A percentile compares a stretch with the other conserved stretches of the same genome.
phyloP scores from a whole-genome alignment of 805 yeast genomes.

The Tetrapisispora arboricola region DNA sequence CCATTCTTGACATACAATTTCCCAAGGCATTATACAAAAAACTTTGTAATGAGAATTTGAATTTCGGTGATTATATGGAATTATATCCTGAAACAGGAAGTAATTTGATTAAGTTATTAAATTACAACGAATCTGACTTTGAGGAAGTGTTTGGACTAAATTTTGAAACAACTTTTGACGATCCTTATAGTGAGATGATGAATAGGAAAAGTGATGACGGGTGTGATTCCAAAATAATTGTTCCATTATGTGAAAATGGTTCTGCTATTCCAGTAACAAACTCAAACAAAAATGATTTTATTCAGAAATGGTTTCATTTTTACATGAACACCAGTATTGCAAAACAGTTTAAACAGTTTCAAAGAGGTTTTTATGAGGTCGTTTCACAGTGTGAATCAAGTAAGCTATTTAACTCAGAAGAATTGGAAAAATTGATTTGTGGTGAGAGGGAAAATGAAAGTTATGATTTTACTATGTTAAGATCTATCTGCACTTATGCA shows the following conservation, averaged over 20 bases:
- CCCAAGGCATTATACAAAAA: constrained; percentile 73
- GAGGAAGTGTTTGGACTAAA: constrained; percentile 40
- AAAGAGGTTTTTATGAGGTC: constrained; percentile 62
- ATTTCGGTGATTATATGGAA: constrained; percentile 54
- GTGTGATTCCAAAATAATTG: constrained; percentile 22
- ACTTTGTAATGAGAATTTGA: constrained; percentile 44
- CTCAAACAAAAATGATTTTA: constrained; percentile 50
- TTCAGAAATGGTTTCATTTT: constrained; percentile 51
- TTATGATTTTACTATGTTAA: constrained; percentile 53
- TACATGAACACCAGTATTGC: constrained; percentile 47
- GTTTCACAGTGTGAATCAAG: constrained; percentile 67
- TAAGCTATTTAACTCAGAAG: constrained; percentile 71
- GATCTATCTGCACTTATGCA: constrained; percentile 61
- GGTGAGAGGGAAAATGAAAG: constrained; percentile 52
- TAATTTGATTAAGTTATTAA: constrained; percentile 39
- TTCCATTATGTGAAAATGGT: constrained; percentile 54
- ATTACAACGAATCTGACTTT: constrained; percentile 36
- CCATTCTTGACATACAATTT: constrained; percentile 68
- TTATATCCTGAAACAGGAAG: constrained; percentile 59
- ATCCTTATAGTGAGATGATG: constrained; percentile 13
- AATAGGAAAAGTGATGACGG: background rate
- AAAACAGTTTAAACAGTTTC: constrained; percentile 47
- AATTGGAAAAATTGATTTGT: constrained; percentile 65
- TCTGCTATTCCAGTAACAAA: constrained; percentile 41
- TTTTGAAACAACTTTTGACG: constrained; percentile 52